Percentiles rank a stretch among this genome's conserved stretches.
Conservation (phyloP, 2,329 filamentous ascomycete genomes). For the Phialophora chinensis region DNA sequence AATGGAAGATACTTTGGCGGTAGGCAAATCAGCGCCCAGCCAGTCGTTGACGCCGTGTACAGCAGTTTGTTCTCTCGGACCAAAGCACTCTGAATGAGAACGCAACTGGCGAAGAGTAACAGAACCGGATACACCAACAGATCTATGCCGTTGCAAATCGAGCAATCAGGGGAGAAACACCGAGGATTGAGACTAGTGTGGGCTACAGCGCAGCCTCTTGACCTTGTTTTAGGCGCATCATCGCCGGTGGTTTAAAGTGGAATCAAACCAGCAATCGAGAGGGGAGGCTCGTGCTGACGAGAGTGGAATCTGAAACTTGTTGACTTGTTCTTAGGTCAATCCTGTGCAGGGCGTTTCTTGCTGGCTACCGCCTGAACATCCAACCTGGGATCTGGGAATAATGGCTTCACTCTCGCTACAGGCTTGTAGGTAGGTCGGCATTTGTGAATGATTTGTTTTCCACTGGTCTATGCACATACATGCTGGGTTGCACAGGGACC, state of each 20-base stretch:
- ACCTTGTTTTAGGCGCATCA: background rate
- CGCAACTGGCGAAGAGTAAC: background rate
- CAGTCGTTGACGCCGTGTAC: constrained; percentile 98
- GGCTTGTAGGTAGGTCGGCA: background rate
- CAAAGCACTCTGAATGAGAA: constrained; percentile 46
- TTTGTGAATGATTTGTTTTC: background rate
- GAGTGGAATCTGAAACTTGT: background rate
- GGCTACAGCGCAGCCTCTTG: background rate
- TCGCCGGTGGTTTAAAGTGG: background rate
- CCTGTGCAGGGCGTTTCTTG: background rate
- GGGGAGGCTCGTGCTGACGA: background rate
- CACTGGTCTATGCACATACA: background rate
- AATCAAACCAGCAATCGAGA: background rate
- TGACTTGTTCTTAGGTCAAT: background rate
- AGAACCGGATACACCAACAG: background rate
- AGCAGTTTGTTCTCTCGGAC: constrained; percentile 92
- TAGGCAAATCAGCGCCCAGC: constrained; percentile 88
- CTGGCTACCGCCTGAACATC: background rate
- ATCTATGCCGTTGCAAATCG: background rate
- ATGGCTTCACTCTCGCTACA: background rate
- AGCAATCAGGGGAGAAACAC: background rate
- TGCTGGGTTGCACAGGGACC: background rate
- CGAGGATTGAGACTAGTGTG: background rate
- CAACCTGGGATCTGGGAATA: background rate
- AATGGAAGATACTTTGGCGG: constrained; percentile 97